These are phyloP conservation scores for Puccinia novopanici DNA, from an alignment of 1,284 basidiomycete genomes.

Conservation along the genomic window DNA sequence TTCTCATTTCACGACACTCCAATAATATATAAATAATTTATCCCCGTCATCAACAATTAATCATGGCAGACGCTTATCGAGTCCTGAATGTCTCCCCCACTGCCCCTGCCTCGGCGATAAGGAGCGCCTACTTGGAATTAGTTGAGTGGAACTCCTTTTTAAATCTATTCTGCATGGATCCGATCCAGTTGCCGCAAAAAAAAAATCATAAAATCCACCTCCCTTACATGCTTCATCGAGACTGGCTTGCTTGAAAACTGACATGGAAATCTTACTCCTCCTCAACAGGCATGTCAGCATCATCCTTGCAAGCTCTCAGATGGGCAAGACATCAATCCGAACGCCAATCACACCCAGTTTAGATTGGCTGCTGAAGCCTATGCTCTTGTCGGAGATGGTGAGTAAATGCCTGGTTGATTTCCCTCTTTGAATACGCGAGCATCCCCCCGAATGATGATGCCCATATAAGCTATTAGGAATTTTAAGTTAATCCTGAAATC, in stretches of 20 bases:
- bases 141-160: neutral
- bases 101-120: conserved; percentile 5
- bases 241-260: neutral
- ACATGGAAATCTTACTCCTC: neutral
- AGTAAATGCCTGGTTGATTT: neutral
- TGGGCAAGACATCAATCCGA: neutral
- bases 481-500: neutral
- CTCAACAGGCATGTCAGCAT: conserved; percentile 28
- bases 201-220: neutral
- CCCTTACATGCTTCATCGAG: neutral
- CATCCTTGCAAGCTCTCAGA: conserved; percentile 31
- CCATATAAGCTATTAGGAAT: neutral
- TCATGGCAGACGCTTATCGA: conserved; percentile 32
- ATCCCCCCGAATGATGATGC: neutral
- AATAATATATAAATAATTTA: neutral
- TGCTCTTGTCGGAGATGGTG: conserved; percentile 20
- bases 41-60: neutral
- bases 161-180: neutral
- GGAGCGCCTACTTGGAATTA: conserved; percentile 16
- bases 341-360: conserved; percentile 22
- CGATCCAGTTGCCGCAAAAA: neutral
- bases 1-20: neutral
- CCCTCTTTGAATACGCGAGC: neutral
- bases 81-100: conserved; percentile 20
- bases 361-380: conserved; percentile 26